phyloP scores from a whole-genome alignment of 1,284 basidiomycete species.

The Cutaneotrichosporon cutaneum region DNA sequence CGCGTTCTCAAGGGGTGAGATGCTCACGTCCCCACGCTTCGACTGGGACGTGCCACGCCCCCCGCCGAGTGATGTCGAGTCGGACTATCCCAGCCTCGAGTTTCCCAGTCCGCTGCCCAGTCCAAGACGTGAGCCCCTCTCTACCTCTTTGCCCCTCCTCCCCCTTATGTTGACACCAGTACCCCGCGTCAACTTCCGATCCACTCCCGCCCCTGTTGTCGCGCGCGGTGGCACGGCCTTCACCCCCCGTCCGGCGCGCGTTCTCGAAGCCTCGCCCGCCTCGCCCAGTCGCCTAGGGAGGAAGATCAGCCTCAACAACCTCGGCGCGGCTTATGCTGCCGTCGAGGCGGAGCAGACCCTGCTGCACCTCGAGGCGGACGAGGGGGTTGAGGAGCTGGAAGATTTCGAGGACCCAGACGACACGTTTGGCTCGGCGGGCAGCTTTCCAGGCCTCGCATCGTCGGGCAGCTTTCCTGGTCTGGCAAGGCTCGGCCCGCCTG shows the following conservation, averaged over 20 bases:
- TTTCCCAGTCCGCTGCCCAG: slow-evolving; percentile 4
- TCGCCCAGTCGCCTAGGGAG: slow-evolving; percentile 7
- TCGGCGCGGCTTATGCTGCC: slow-evolving; percentile 10
- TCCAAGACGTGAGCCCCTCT: neutral
- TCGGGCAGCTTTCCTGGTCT: neutral
- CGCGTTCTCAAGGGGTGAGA: neutral
- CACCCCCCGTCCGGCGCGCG: slow-evolving; percentile 9
- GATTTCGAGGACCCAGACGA: slow-evolving; percentile 11
- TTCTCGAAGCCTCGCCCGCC: neutral
- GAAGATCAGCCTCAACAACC: slow-evolving; percentile 18
- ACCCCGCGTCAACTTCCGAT: slow-evolving; percentile 19
- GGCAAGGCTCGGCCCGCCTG: neutral
- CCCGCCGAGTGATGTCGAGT: neutral
- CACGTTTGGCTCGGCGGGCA: neutral
- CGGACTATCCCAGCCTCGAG: slow-evolving; percentile 9
- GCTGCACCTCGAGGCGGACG: slow-evolving; percentile 3
- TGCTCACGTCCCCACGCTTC: neutral
- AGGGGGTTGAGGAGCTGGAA: slow-evolving; percentile 9
- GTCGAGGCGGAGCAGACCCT: slow-evolving; percentile 1
- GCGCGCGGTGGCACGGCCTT: slow-evolving; percentile 14
- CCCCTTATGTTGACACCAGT: slow-evolving; percentile 1
- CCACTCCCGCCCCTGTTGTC: slow-evolving; percentile 8
- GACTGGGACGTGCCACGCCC: slow-evolving; percentile 7
- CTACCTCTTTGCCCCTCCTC: too few relatives aligned
- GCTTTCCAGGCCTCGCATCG: neutral